Evolutionary conservation across 306 rosid species (phyloP), one percentile per base, ranked within the genome.

Genomic region (Canavalia ensiformis): DNA sequence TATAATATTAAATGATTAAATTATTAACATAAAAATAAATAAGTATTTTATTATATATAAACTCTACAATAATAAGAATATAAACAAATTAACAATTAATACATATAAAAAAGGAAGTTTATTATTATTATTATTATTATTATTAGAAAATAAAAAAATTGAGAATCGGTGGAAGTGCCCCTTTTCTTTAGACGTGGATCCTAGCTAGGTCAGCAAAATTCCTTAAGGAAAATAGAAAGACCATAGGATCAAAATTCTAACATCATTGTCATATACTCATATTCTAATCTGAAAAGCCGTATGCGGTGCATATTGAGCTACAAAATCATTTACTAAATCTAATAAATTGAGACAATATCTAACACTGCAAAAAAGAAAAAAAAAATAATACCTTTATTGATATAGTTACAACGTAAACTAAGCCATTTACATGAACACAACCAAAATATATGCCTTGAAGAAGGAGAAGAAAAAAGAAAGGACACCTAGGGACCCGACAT

Each of bases 401-500:
- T 0, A 10, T 31, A 8, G 6, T 50, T 31, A 70, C 52, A 41
- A 46, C 6, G 29, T 68, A 68, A 46, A 68, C 7, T 46, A 5
- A 5, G 28, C 4, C 58, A 6, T 47, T 3, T 68, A 30, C 6
- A 47, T 47, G 10, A 70, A 50, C 75, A 50, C 56, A 71, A 7
- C 2, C 75, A 49, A 70, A 66, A 31, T 1, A 71, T 7, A n/a
- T 31, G 37, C n/a, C 18, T 39, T 28, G 46, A 34, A 51, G 52
- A 44, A 65, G 11, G 57, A 30, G 37, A 56, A 64, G 25, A 18
- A 63, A 66, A 28, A 68, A 28, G 54, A 31, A 56, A 66, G 47
- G 79, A 56, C 54, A 77, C 30, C 67, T 52, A 76, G 54, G 51
- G 76, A 80, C 44, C 91, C 89, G 82, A 89, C 91, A 89, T 58